A percentile compares a stretch with the other conserved stretches of the same genome.
phyloP scores from a whole-genome alignment of 2,329 filamentous ascomycete genomes.

The Endoconidiophora polonica region DNA sequence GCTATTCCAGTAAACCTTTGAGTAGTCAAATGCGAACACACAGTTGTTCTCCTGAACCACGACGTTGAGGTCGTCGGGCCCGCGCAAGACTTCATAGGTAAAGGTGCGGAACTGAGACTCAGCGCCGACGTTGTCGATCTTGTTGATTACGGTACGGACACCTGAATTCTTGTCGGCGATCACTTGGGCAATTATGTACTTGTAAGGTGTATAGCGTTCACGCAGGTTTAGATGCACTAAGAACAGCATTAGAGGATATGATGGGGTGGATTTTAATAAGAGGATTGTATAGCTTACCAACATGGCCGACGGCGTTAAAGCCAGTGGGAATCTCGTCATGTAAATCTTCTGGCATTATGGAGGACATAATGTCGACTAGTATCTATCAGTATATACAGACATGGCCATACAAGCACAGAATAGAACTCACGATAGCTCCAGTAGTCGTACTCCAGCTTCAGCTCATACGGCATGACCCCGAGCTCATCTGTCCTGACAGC shows the following conservation, averaged over 20 bases:
- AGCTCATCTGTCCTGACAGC: conserved; percentile 53
- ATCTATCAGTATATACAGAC: conserved; percentile 14
- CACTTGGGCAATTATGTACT: conserved; percentile 67
- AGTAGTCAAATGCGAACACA: conserved; percentile 82
- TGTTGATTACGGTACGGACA: conserved; percentile 87
- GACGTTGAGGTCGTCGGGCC: conserved; percentile 68
- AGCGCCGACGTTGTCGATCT: conserved; percentile 72
- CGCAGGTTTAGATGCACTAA: conserved; percentile 79
- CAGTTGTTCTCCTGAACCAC: conserved; percentile 68
- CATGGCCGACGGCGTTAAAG: conserved; percentile 78
- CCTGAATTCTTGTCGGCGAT: conserved; percentile 75
- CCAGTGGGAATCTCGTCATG: conserved; percentile 69
- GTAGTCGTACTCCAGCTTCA: conserved; percentile 66
- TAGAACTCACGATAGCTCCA: conserved; percentile 57
- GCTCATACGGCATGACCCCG: conserved; percentile 54
- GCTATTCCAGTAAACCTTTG: conserved; percentile 96
- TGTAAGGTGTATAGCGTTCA: conserved; percentile 69
- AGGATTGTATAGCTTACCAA: conserved; percentile 36
- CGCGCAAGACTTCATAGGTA: conserved; percentile 74
- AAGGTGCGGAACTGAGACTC: conserved; percentile 85
- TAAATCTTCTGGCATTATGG: conserved; percentile 64
- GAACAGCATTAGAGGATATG: conserved; percentile 12
- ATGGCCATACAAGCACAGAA: neutral
- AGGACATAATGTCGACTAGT: conserved; percentile 62
- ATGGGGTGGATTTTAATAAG: neutral